Evolutionary conservation across 1,284 basidiomycete species (phyloP), one percentile per base, ranked within the genome.

Genomic region (Volvariella surrecta): DNA sequence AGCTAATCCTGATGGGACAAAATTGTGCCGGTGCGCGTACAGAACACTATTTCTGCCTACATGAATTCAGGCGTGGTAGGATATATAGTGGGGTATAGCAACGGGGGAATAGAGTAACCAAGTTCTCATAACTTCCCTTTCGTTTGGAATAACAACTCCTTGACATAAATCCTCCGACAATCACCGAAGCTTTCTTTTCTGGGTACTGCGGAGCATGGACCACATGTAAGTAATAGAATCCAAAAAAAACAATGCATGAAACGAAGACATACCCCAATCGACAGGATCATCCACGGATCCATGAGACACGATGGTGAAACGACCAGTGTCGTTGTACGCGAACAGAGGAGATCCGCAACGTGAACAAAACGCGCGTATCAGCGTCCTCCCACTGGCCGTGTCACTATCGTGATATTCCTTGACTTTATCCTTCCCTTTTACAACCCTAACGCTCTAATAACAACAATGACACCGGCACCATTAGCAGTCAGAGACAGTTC

Each of bases 261-360:
- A 24, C n/a, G n/a, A 41, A 2, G 13, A 50, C 53, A 40, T 45
- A 60, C 60, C 46, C 60, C 58, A 60, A 18, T 47, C 34, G 39
- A 54, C 43, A 32, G 40, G 38, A 4, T 52, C 52, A 21, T 60
- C 56, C 11, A 61, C 49, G 2, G 48, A 42, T 17, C 56, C 48
- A 4, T 52, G 50, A n/a, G 56, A 52, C 3, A 55, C 42, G 24
- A 58, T 55, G 17, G 54, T 48, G 18, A 60, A 52, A 24, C 56
- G 54, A 1, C 51, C 53, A 15, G 48, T 55, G 24, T 52, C 54
- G 10, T 54, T 53, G 10, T 47, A 54, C 19, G 63, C 47, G 40
- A 62, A 62, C 1, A 65, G 42, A 10, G 53, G 52, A 6, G 62
- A 58, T 18, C 64, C 63, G 40, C 64, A 67, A 7, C 54, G 54